These are phyloP conservation scores for Chrysopogon serrulatus DNA, from an alignment of 176 grass and related monocot species.

Conservation along the genomic window DNA sequence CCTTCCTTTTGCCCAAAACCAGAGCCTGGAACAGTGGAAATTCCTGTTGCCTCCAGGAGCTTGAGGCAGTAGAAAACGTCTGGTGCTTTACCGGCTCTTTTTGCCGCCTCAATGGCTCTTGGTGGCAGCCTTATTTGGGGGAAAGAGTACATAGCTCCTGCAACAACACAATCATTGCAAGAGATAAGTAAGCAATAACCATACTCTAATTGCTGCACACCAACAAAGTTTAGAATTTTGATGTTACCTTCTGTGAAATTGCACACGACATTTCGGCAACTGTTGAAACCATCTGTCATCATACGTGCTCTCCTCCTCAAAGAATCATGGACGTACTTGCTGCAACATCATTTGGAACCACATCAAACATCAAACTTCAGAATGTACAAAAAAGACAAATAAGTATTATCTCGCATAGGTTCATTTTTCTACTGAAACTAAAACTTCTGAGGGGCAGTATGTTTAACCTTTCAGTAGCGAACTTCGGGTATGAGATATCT, in stretches of 20 bases:
- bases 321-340: constrained; percentile 75
- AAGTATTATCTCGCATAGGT: background rate
- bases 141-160: constrained; percentile 99
- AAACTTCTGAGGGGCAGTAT: background rate
- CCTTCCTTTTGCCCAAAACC: constrained; percentile 99
- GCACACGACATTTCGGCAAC: constrained; percentile 94
- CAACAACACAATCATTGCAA: constrained; percentile 17
- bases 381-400: background rate
- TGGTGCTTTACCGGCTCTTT: constrained; percentile 67
- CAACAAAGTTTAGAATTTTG: background rate
- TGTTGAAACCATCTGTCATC: constrained; percentile 99
- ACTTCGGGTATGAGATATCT: constrained; percentile 91
- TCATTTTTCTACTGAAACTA: background rate
- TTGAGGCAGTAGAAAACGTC: constrained; percentile 98
- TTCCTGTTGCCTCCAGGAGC: constrained; percentile 93
- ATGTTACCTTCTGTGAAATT: constrained; percentile 94
- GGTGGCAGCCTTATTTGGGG: constrained; percentile 88
- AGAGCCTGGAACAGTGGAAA: constrained; percentile 97
- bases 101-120: constrained; percentile 81
- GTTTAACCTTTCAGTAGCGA: constrained; percentile 70
- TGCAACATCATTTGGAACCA: constrained; percentile 42
- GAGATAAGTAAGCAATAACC: background rate
- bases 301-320: constrained; percentile 87
- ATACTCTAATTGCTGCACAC: background rate
- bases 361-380: constrained; percentile 15